Conservation (phyloP, 192 early-diverging fungal genomes). For the Backusella parvicylindrica region DNA sequence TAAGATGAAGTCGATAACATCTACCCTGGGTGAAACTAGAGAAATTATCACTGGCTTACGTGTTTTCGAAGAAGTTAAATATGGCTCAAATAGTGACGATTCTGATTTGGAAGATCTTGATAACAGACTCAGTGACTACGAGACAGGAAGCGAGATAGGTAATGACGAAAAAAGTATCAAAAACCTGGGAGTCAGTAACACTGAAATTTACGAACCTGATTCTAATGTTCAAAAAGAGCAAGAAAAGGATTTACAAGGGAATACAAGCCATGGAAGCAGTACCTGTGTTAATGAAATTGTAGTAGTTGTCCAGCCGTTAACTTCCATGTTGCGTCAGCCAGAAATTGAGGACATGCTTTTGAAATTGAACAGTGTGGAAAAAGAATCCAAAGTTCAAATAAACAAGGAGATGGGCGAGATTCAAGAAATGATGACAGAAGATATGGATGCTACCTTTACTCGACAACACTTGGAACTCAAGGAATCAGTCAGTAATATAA, state of each 20-base stretch:
- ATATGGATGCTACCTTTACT: conserved; percentile 20
- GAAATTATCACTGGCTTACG: conserved; percentile 7
- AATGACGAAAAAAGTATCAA: not conserved
- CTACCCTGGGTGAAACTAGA: conserved; percentile 9
- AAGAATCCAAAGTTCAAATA: conserved; percentile 1
- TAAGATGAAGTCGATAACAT: conserved; percentile 21
- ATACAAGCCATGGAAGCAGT: not conserved
- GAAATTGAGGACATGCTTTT: conserved; percentile 11
- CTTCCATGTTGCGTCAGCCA: conserved; percentile 7
- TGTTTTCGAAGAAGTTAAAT: not conserved
- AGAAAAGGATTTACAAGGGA: not conserved
- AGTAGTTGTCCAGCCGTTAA: not conserved
- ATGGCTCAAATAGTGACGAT: not conserved
- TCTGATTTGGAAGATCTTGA: conserved; percentile 7
- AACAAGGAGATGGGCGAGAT: not conserved
- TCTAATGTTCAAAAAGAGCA: not conserved
- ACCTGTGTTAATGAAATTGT: not conserved
- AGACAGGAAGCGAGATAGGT: not conserved
- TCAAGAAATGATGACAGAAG: not conserved
- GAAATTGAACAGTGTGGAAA: conserved; percentile 1
- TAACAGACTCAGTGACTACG: not conserved
- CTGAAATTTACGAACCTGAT: not conserved
- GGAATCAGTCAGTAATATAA: conserved; percentile 19
- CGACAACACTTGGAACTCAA: conserved; percentile 33
- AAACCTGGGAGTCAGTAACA: not conserved